Evolutionary conservation across 108 stramenopile genomes (phyloP), one percentile per base, ranked within the genome.

Genomic region (Stephanodiscus minutulus): DNA sequence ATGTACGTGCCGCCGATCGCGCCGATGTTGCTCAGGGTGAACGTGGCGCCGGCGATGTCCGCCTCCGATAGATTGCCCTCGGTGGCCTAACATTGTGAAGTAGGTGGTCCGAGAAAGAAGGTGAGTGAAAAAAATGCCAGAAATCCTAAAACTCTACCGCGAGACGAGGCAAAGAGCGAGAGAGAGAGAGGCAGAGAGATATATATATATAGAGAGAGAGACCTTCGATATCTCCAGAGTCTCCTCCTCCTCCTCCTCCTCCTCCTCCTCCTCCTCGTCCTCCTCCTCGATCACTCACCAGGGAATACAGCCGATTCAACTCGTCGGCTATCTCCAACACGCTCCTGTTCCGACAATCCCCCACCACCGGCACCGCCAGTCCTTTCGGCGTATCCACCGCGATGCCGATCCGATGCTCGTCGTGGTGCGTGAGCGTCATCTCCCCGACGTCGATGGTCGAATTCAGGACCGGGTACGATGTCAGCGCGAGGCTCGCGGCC

Each of bases 11-110:
- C 98, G 17, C 97, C 97, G 67, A 99, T 94, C 41, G 94, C 91
- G n/a, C 99, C 99, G 72, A 99, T 98, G 76, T 99, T 99, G 61
- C 85, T 87, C 39, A 99, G 68, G 35, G 96, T 93, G 79, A 98
- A 97, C 47, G 98, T 98, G 17, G 91, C 83, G 61, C 87, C 84
- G 47, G 66, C 61, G 46, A 98, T 82, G 60, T 98, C 93, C 9
- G 44, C 79, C 71, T 90, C 85, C 7, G 86, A 75, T 8, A 97
- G 83, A 50, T 85, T 76, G 8, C 86, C 79, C 53, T 80, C 81
- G 37, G 55, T 48, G 6, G 79, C 84, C 78, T 85, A 27, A 35
- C 50, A 41, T 47, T 17, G 2, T n/a, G n/a, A n/a, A n/a, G n/a
- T 15, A 31, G 20, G 21, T 17, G 15, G 57, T 37, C 8, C 24